Evolutionary conservation across 2,329 filamentous ascomycete genomes (phyloP).

Genomic region (Ophiostoma australiae): DNA sequence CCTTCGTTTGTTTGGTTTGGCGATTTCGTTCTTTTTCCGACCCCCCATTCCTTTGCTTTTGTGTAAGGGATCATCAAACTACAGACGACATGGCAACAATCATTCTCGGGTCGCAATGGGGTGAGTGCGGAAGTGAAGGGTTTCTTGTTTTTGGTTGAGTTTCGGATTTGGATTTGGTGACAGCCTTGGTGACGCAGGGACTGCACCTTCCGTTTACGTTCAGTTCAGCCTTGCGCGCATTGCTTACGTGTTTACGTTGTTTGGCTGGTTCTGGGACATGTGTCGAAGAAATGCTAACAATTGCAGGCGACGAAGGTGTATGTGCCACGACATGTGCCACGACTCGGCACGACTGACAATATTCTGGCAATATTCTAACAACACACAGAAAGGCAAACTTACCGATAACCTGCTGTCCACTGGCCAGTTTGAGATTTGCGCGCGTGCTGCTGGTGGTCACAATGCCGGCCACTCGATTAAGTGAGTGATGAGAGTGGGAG

Average conservation of each 20-base stretch:
- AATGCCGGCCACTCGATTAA: constrained; percentile 51
- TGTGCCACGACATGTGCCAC: background rate
- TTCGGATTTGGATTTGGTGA: background rate
- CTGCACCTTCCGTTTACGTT: constrained; percentile 6
- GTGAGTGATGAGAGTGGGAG: constrained; percentile 16
- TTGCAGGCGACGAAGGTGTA: constrained; percentile 21
- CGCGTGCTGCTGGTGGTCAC: constrained; percentile 56
- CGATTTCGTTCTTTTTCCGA: constrained; percentile 22
- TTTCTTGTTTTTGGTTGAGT: background rate
- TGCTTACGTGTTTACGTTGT: background rate
- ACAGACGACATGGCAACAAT: constrained; percentile 45
- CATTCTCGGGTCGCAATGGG: constrained; percentile 57
- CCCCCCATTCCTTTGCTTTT: constrained; percentile 13
- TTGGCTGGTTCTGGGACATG: background rate
- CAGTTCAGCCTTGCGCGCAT: background rate
- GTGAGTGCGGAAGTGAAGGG: constrained; percentile 37
- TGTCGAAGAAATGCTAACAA: background rate
- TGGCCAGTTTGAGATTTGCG: constrained; percentile 42
- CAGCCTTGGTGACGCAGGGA: background rate
- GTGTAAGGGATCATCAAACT: background rate
- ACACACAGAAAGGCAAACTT: constrained; percentile 28
- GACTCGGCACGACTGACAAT: background rate
- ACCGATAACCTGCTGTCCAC: constrained; percentile 28
- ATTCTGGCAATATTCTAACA: background rate
- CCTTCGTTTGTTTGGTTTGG: constrained; percentile 17